phyloP scores from a whole-genome alignment of 2,329 filamentous ascomycete genomes.

The Trichoderma hamatum region DNA sequence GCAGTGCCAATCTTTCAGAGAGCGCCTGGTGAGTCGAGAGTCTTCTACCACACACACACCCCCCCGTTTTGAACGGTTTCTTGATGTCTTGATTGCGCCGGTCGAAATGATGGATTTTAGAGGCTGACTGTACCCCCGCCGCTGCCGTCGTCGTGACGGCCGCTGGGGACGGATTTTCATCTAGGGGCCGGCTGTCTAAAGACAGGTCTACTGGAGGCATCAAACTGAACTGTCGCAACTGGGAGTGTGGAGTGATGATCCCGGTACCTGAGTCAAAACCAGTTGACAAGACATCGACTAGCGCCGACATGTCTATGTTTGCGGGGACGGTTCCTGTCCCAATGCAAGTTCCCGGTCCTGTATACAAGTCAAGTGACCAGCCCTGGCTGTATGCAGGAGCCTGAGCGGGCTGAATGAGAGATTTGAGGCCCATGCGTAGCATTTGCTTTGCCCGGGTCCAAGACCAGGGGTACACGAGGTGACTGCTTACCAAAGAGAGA shows the following conservation, averaged over 20 bases:
- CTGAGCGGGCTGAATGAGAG: conserved; percentile 29
- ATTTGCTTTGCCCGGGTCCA: neutral
- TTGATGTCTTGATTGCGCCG: neutral
- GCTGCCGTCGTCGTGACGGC: conserved; percentile 28
- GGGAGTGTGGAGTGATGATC: conserved; percentile 90
- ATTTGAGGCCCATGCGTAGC: conserved; percentile 14
- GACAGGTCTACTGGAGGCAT: conserved; percentile 67
- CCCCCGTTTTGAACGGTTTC: neutral
- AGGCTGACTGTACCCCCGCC: conserved; percentile 32
- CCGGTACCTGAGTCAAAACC: conserved; percentile 49
- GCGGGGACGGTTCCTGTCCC: conserved; percentile 62
- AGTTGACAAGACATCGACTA: conserved; percentile 27
- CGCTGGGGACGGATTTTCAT: conserved; percentile 18
- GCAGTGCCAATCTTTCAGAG: conserved; percentile 90
- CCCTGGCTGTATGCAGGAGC: conserved; percentile 49
- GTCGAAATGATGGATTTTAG: conserved; percentile 11
- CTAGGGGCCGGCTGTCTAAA: conserved; percentile 75
- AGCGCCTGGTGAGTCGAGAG: conserved; percentile 74
- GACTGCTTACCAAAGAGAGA: conserved; percentile 14
- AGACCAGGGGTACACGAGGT: conserved; percentile 8
- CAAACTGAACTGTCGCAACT: conserved; percentile 86
- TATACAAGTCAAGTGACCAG: conserved; percentile 47
- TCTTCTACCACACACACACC: neutral
- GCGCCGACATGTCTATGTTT: conserved; percentile 49
- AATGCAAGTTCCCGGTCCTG: conserved; percentile 61